Evolutionary conservation across 164 flowering plant species (phyloP).

Genomic region (grape (Vitis vinifera)): DNA sequence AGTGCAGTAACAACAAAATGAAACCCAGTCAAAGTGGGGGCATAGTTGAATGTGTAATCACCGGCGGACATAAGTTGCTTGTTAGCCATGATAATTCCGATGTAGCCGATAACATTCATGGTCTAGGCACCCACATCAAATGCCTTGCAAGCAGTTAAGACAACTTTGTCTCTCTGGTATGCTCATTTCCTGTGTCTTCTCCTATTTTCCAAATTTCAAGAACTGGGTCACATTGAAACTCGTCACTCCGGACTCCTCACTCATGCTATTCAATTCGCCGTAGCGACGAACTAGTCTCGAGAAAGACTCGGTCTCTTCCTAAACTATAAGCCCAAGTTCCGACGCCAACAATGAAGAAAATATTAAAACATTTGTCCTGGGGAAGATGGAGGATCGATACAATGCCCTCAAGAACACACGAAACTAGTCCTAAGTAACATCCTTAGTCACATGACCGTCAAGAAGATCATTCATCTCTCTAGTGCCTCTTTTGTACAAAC

Average conservation of each 20-base stretch:
- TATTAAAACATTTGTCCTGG: slow-evolving; percentile 57
- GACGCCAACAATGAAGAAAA: slow-evolving; percentile 28
- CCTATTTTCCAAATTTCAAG: slow-evolving; percentile 19
- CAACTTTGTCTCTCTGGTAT: no score
- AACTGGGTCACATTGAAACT: slow-evolving; percentile 40
- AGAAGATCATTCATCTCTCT: slow-evolving; percentile 65
- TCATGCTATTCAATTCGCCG: slow-evolving; percentile 12
- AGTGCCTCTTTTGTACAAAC: slow-evolving; percentile 65
- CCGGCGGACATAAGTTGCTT: slow-evolving; percentile 84
- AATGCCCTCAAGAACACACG: slow-evolving; percentile 51
- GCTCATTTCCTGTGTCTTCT: slow-evolving; percentile 22
- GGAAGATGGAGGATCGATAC: slow-evolving; percentile 50
- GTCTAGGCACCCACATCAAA: slow-evolving; percentile 85
- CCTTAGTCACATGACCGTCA: slow-evolving; percentile 60
- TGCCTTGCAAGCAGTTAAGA: no score
- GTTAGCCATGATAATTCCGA: slow-evolving; percentile 90
- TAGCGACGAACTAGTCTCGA: slow-evolving; percentile 33
- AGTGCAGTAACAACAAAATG: slow-evolving; percentile 89
- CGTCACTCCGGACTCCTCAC: background rate
- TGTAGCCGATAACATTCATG: slow-evolving; percentile 83
- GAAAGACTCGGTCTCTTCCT: slow-evolving; percentile 62
- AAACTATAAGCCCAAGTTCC: slow-evolving; percentile 27
- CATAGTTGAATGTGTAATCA: slow-evolving; percentile 76
- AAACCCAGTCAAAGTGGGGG: slow-evolving; percentile 83
- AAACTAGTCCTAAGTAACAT: slow-evolving; percentile 31